Base-by-base conservation (phyloP, 78 protist genomes). In the Polysphondylium violaceum region DNA sequence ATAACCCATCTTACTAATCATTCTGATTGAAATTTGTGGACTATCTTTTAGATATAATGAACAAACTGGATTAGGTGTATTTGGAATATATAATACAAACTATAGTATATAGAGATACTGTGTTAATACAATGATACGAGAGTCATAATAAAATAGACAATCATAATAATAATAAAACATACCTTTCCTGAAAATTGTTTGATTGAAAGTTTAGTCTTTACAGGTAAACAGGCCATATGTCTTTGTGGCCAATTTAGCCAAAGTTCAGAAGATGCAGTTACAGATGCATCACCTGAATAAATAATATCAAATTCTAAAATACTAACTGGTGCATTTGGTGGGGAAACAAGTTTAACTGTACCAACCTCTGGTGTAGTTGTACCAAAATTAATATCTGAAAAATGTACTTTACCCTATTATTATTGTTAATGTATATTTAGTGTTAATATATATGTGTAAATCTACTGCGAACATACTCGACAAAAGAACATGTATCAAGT, bases 191-290 rank as follows among this genome's bases (percentile, higher is more conserved):
- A 44, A 25, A 83, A 83, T 27, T 69, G 73, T 56, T 69, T 69
- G 11, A 83, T 29, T 41, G 78, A 83, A 14, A 83, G n/a, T 69
- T 83, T 83, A 11, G 90, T 83, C 31, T 83, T 83, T 19, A 83
- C 90, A 19, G 90, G 90, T 56, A 83, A 38, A 69, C 90, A 83
- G 4, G 90, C 90, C 16, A 50, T 83, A 43, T 83, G 90, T 35
- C 53, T 67, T 41, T 83, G 90, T 69, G 90, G 90, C 90, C 90
- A 83, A 83, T 83, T 83, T 27, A 83, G 44, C 90, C 90, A 83
- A 1, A 83, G 27, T 29, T 83, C 78, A 1, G 90, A 29, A 3
- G 74, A 53, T 17, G 67, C 90, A 58, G 78, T 83, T 2, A 69
- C 72, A 5, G 76, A 83, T 8, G 90, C 90, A 58, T 83, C 90